Evolutionary conservation across 1,139 yeast genomes (phyloP), one percentile per base, ranked within the genome.

Genomic region (Nakaseomyces bracarensis): DNA sequence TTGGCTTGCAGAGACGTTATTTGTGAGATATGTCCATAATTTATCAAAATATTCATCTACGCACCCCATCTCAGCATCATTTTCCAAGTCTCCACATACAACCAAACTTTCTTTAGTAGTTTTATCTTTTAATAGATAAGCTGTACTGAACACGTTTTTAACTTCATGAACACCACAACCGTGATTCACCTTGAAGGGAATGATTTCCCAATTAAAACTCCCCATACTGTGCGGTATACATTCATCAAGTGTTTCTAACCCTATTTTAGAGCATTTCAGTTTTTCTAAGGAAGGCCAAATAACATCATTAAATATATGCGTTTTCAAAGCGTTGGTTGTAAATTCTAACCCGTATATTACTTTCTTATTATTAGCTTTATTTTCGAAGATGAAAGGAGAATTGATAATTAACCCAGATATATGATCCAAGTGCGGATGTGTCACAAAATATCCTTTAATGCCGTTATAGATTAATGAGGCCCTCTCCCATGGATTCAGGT

Each of bases 381-480:
- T 47, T 9, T 54, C 54, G 16, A 60, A 61, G 44, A 77, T 74
- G 7, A 75, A 70, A 0, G 95, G 85, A 4, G 89, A 75, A 56
- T 86, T 86, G 41, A 86, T 64, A 1, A 81, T 75, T 41, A 86
- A 58, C 1, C 82, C 85, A 4, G 74, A 63, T 15, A 85, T 70
- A 58, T 87, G 96, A 60, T 87, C 96, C 42, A 86, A 59, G 61
- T 87, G 96, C 0, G 93, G 77, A 62, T 87, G 96, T 1, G 96
- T 77, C 29, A 87, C 71, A 40, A 83, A 70, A 46, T 75, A 75
- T 25, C 71, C 67, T 8, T 51, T 47, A 1, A 64, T 49, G 11
- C 49, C 49, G 18, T 49, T 50, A 38, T 50, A 57, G 4, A 56
- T 15, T n/a, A 39, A 38, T 6, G 45, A 23, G n/a, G 54, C 48